Evolutionary conservation across 495 filamentous ascomycete genomes (phyloP), one percentile per base, ranked within the genome.

Genomic region (Echria macrotheca): DNA sequence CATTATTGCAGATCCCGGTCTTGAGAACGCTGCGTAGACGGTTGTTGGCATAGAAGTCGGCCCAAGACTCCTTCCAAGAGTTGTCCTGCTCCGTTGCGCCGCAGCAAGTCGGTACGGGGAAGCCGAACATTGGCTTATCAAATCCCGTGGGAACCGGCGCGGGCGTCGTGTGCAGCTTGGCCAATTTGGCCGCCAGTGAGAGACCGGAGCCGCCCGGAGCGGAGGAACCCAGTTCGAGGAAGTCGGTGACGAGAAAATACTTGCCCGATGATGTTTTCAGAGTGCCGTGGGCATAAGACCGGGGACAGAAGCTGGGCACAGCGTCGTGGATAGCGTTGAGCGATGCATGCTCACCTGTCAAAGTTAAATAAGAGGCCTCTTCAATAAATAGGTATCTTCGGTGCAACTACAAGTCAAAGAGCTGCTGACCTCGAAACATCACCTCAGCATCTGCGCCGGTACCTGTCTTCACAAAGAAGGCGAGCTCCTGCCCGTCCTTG

Each of bases 81-180:
- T 96, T 97, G 15, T 86, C 75, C 68, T 95, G 91, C 42, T 72
- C 75, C 15, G 89, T 91, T 39, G 87, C 78, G 2, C 91, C 91
- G 65, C 91, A 96, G 69, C 83, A 95, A 1, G 75, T 96, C 3
- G 87, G 71, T 1, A 83, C 84, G 1, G 84, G 83, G 63, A 95
- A 96, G 6, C 91, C 91, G 52, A 87, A 96, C 63, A 76, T 66
- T 0, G 80, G 77, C 19, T 60, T 71, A 1, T 74, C 64, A 55
- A 78, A 80, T 14, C 79, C 80, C 12, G 68, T 62, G 43, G 85
- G 84, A 2, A 71, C 63, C 0, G 86, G 85, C 10, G 86, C 84
- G 0, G 85, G 82, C 2, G 83, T 91, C 17, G 77, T 81, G 65
- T 97, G 91, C 29, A 96, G 69, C 60, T 77, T 81, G 0, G 85